Percentiles rank a stretch among this genome's conserved stretches.
Conservation (phyloP, 1,284 basidiomycete genomes). For the Leccinum solheimii region DNA sequence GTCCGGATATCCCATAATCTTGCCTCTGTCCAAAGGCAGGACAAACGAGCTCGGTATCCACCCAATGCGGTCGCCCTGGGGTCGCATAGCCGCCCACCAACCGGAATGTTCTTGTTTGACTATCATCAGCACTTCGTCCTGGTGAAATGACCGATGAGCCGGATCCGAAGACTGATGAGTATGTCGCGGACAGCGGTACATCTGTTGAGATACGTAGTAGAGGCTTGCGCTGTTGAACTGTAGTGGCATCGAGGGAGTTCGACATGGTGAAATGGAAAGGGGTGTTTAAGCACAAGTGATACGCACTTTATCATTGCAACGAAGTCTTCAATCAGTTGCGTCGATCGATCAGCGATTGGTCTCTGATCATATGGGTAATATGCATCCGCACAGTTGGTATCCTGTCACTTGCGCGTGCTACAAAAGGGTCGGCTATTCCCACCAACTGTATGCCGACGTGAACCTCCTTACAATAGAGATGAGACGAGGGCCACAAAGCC, state of each 20-base stretch:
- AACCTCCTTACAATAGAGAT: neutral
- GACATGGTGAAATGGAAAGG: constrained; percentile 4
- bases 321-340: constrained; percentile 1
- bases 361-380: neutral
- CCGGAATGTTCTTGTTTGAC: constrained; percentile 69
- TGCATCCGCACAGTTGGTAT: constrained; percentile 2
- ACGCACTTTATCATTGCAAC: constrained; percentile 16
- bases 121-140: constrained; percentile 66
- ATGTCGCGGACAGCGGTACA: constrained; percentile 37
- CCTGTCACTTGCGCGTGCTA: constrained; percentile 6
- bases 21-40: constrained; percentile 34
- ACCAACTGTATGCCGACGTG: neutral
- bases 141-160: constrained; percentile 60
- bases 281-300: neutral
- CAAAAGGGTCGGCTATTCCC: neutral
- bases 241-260: neutral
- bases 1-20: constrained; percentile 9
- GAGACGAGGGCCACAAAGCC: neutral
- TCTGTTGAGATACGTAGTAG: constrained; percentile 53
- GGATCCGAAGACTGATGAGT: constrained; percentile 48
- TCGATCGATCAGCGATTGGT: neutral
- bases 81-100: constrained; percentile 77
- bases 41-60: constrained; percentile 73
- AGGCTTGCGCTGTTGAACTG: constrained; percentile 34
- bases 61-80: constrained; percentile 52